Base-by-base conservation (phyloP, 306 rosid genomes). In the Casuarina cunninghamiana region DNA sequence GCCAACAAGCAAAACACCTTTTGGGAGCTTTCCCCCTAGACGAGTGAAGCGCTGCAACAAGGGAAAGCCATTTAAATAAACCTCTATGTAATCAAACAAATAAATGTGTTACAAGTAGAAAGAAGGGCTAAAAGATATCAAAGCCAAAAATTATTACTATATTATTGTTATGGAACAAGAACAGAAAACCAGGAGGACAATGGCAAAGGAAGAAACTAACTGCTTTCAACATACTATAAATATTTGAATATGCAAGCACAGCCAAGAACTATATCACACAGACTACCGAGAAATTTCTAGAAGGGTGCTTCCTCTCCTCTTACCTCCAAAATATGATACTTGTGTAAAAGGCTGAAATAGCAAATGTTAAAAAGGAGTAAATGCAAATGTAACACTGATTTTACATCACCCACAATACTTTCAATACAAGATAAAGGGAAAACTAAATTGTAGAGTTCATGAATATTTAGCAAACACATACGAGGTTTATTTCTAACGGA, bases 1-100 rank as follows among this genome's bases (percentile, higher is more conserved):
- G 69, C 99, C 99, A 83, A 93, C 93, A 71, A 95, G 99, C 82
- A 95, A 86, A 77, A 93, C 93, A 81, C 99, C 99, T 88, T 95
- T 91, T 10, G 98, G 97, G 42, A 95, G 94, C 87, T 91, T 93
- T 42, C 99, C 99, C 38, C 99, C 99, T 19, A 95, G 89, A 73
- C 98, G 97, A 77, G 99, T 95, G 82, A 95, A 93, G 73, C 98
- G 94, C 99, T 93, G 91, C 77, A 69, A 60, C 84, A 83, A 71
- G 38, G 81, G 78, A 78, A 86, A 78, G 54, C 75, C 71, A 79
- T 51, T 60, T 8, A 75, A 39, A 70, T 10, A 37, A 19, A 35
- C 1, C 35, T 49, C 55, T 42, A 21, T 57, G 21, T 21, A 57
- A 38, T 39, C 12, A 16, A 66, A 17, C 8, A 66, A n/a, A 35